Evolutionary conservation across 78 protist genomes (phyloP).

Genomic region (slime mould (Dictyostelium discoideum)): dicty_2.7 NC_007088.5:7058501-7059000

Average conservation of each 20-base stretch:
- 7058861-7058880: not conserved
- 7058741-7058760: constrained; percentile 7
- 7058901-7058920: not conserved
- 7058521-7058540: constrained; percentile 14
- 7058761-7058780: constrained; percentile 34
- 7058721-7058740: constrained; percentile 73
- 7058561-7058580: constrained; percentile 7
- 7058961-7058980: constrained; percentile 20
- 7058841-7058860: not conserved
- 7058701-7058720: constrained; percentile 53
- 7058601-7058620: constrained; percentile 26
- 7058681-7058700: constrained; percentile 48
- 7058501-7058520: constrained; percentile 60
- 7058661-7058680: constrained; percentile 33
- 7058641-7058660: too few relatives aligned
- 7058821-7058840: constrained; percentile 35
- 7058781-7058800: not conserved
- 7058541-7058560: constrained; percentile 31
- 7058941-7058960: constrained; percentile 2
- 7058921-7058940: not conserved
- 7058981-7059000: constrained; percentile 10
- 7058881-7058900: not conserved
- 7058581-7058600: not conserved
- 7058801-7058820: constrained; percentile 51
- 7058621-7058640: not conserved